Percentiles rank a stretch among this genome's conserved stretches.
These are phyloP conservation scores for Phylloporus arenicola DNA, from an alignment of 768 basidiomycete genomes.

Conservation along the genomic window DNA sequence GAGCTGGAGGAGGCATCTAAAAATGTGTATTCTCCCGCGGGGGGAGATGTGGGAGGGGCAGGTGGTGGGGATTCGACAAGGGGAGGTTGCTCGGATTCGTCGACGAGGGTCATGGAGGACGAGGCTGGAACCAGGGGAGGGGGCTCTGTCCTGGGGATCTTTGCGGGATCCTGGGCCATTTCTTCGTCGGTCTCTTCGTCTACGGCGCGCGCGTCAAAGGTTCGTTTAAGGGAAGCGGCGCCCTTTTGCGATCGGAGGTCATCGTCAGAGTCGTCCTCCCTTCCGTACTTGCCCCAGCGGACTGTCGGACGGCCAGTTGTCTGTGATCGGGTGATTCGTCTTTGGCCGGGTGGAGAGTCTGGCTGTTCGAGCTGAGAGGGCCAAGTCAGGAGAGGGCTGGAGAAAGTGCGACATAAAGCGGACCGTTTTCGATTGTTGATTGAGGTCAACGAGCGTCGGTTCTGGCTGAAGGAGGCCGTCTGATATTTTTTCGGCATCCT, in stretches of 20 bases:
- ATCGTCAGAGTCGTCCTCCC: conserved; percentile 26
- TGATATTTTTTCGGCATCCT: conserved; percentile 19
- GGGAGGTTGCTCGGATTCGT: conserved; percentile 15
- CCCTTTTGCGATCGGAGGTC: conserved; percentile 15
- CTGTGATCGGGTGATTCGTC: conserved; percentile 31
- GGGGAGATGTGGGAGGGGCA: conserved; percentile 20
- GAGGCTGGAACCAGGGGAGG: conserved; percentile 20
- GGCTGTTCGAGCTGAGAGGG: conserved; percentile 26
- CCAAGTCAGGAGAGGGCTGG: conserved; percentile 25
- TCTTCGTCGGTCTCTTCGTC: conserved; percentile 33
- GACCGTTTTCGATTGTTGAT: conserved; percentile 27
- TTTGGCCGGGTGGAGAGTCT: conserved; percentile 20
- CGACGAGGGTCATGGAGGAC: conserved; percentile 28
- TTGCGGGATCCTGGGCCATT: conserved; percentile 20
- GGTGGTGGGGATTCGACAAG: conserved; percentile 4
- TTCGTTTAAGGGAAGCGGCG: conserved; percentile 26
- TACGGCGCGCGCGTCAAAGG: conserved; percentile 32
- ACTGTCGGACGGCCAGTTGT: conserved; percentile 31
- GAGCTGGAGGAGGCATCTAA: conserved; percentile 33
- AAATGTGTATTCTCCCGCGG: conserved; percentile 31
- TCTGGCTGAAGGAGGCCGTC: conserved; percentile 16
- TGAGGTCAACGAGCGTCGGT: conserved; percentile 23
- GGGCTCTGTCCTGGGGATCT: conserved; percentile 28
- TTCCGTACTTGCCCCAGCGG: conserved; percentile 31
- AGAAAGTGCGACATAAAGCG: conserved; percentile 27